Conservation (phyloP, 352 stramenopile genomes). For the Globisporangium spiculum region DNA sequence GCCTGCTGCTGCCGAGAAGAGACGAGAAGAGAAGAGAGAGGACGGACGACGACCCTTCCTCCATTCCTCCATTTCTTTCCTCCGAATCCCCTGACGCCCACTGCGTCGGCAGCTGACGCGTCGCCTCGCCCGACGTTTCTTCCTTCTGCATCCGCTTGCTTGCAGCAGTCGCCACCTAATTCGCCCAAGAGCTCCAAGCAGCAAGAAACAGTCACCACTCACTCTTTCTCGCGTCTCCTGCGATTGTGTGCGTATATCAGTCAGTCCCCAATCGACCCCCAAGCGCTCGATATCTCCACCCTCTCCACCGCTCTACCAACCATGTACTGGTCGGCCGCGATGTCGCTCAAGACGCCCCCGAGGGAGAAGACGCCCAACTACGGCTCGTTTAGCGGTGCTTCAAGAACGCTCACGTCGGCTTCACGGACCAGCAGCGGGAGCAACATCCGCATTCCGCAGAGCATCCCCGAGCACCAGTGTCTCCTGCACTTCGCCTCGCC, state of each 20-base stretch:
- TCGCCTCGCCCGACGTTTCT: background rate
- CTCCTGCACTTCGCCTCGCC: conserved; percentile 62
- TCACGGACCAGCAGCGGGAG: conserved; percentile 20
- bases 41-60: background rate
- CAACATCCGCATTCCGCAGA: conserved; percentile 66
- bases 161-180: conserved; percentile 1
- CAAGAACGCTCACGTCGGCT: conserved; percentile 2
- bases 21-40: background rate
- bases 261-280: background rate
- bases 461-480: conserved; percentile 71
- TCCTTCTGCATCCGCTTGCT: background rate
- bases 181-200: conserved; percentile 9
- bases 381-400: conserved; percentile 41
- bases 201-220: background rate
- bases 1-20: background rate
- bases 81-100: conserved; percentile 8
- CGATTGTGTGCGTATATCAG: background rate
- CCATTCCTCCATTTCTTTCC: conserved; percentile 4
- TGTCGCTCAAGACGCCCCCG: conserved; percentile 53
- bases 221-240: background rate
- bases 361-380: conserved; percentile 40
- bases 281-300: background rate
- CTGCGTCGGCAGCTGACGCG: conserved; percentile 16
- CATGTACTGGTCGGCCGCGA: conserved; percentile 76
- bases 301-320: background rate